phyloP scores from a whole-genome alignment of 1,284 basidiomycete genomes.

The Trichosporon sp. region DNA sequence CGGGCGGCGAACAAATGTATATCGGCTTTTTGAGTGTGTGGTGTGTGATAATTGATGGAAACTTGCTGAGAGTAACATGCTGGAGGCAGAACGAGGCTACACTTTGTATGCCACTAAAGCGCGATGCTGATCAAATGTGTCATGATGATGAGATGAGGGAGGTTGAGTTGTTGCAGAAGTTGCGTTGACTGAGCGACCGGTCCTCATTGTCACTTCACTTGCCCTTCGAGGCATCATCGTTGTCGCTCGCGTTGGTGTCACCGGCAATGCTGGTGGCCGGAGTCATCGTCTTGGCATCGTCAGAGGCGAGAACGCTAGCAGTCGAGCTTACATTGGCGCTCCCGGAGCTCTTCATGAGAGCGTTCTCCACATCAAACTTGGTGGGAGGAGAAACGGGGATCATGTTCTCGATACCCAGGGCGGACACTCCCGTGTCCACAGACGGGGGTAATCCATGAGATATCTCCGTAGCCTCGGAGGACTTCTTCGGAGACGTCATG shows the following conservation, averaged over 20 bases:
- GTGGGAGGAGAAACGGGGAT: slow-evolving; percentile 11
- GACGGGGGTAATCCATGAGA: slow-evolving; percentile 18
- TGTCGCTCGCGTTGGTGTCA: slow-evolving; percentile 19
- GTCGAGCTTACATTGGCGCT: slow-evolving; percentile 20
- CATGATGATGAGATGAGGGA: neutral
- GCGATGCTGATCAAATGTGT: neutral
- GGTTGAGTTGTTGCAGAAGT: neutral
- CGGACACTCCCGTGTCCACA: slow-evolving; percentile 6
- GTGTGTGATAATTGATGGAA: neutral
- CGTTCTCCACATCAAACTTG: slow-evolving; percentile 38
- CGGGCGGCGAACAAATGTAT: neutral
- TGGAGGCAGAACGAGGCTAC: neutral
- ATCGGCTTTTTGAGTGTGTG: neutral
- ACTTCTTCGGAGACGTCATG: slow-evolving; percentile 18
- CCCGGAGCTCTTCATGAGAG: slow-evolving; percentile 36
- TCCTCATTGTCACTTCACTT: neutral
- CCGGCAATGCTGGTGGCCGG: slow-evolving; percentile 26
- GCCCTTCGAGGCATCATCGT: slow-evolving; percentile 8
- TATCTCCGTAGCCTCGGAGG: slow-evolving; percentile 19
- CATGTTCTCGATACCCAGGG: slow-evolving; percentile 19
- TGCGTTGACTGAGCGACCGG: neutral
- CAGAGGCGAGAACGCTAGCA: slow-evolving; percentile 24
- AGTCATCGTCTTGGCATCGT: slow-evolving; percentile 24
- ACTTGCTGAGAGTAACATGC: neutral
- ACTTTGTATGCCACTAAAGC: neutral